Conservation (phyloP, 805 yeast species). For the Ogataea pini region DNA sequence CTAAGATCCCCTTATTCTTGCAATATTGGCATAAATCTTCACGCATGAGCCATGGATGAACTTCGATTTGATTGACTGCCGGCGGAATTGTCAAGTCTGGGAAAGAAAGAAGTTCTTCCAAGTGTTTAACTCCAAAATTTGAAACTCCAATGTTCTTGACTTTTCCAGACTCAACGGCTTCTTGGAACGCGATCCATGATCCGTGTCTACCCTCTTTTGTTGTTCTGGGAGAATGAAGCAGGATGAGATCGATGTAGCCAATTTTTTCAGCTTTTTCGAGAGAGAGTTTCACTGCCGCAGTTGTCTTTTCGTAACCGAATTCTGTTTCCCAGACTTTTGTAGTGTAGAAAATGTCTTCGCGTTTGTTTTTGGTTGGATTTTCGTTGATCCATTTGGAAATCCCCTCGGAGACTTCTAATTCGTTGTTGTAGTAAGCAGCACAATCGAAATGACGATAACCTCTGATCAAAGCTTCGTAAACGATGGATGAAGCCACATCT, state of each 20-base stretch:
- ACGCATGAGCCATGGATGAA: slow-evolving; percentile 52
- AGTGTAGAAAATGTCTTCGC: slow-evolving; percentile 43
- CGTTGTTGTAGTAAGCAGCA: slow-evolving; percentile 70
- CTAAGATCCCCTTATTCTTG: slow-evolving; percentile 44
- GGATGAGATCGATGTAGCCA: slow-evolving; percentile 53
- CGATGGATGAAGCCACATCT: slow-evolving; percentile 43
- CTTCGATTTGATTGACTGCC: slow-evolving; percentile 51
- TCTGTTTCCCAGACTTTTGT: slow-evolving; percentile 38
- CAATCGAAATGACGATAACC: slow-evolving; percentile 79
- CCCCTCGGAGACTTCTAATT: slow-evolving; percentile 60
- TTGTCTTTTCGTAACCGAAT: slow-evolving; percentile 41
- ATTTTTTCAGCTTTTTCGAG: slow-evolving; percentile 43
- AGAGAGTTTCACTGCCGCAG: slow-evolving; percentile 43
- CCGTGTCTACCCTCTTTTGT: slow-evolving; percentile 45
- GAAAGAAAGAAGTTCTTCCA: slow-evolving; percentile 53
- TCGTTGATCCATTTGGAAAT: slow-evolving; percentile 44
- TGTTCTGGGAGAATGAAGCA: slow-evolving; percentile 56
- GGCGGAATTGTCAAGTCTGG: slow-evolving; percentile 45
- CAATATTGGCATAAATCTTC: slow-evolving; percentile 46
- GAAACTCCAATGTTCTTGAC: slow-evolving; percentile 63
- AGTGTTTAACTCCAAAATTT: slow-evolving; percentile 58
- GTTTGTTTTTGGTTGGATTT: slow-evolving; percentile 28
- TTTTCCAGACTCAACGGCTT: slow-evolving; percentile 50
- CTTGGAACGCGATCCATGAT: slow-evolving; percentile 58
- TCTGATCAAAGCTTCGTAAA: slow-evolving; percentile 55